Base-by-base conservation (phyloP, 257 asterid species). In the Solanum sejunctum region DNA sequence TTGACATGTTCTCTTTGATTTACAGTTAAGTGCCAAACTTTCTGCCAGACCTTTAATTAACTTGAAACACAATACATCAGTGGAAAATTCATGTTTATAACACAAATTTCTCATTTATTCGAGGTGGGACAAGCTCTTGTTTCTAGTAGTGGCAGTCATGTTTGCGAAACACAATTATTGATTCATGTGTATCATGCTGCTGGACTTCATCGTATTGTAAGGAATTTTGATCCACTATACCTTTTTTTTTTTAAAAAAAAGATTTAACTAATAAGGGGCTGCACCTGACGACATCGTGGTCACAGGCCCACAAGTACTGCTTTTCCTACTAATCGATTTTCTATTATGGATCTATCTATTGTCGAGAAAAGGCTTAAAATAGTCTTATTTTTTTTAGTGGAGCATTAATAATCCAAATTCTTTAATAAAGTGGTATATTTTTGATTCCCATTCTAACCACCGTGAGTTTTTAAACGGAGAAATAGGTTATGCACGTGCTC, bases 181-280 rank as follows among this genome's bases (percentile, higher is more conserved):
- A 47, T 47, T 47, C 52, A 47, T 47, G 51, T 47, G 8, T 8
- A 47, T 47, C 47, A 43, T 10, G 52, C 11, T 47, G 52, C 11
- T 8, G 10, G 52, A 47, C 52, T 47, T 47, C 52, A 47, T 47
- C 2, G 1, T 11, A 10, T 47, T 47, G 52, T 47, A 49, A 49
- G 15, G 15, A 49, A 10, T 49, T 12, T 49, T 3, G 54, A 49
- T 49, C 54, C 12, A 49, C 54, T 11, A 11, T 49, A 2, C 5
- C 0, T 0, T n/a, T 58, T 9, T 9, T n/a, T 58, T n/a, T 36
- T 36, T 3, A 0, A 0, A 3, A 3, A 36, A 36, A 36, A n/a
- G n/a, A n/a, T 20, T n/a, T n/a, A 60, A 60, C 67, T 60, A 60
- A 60, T 20, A 60, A 60, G 32, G 28, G 66, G 28, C 66, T 10